Evolutionary conservation across 768 basidiomycete species (phyloP).

Genomic region (Glaciozyma antarctica): DNA sequence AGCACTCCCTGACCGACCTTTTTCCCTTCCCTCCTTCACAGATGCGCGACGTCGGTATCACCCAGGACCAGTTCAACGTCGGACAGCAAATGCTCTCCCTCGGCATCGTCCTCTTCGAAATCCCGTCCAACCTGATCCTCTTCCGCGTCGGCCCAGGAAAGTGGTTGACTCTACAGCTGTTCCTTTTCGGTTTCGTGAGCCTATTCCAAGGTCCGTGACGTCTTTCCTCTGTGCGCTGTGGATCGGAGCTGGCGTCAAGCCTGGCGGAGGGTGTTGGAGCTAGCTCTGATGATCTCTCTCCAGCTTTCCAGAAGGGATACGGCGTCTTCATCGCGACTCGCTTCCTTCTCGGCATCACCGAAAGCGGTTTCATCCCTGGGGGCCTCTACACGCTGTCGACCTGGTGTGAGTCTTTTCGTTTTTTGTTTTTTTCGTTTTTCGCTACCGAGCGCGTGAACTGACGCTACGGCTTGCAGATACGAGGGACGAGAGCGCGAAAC

Average conservation of each 20-base stretch:
- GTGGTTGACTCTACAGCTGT: slow-evolving; percentile 36
- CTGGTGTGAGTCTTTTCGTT: slow-evolving; percentile 35
- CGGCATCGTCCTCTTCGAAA: slow-evolving; percentile 37
- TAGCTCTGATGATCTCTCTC: slow-evolving; percentile 33
- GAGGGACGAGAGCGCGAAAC: slow-evolving; percentile 26
- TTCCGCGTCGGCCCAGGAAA: slow-evolving; percentile 29
- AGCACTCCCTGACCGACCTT: too few relatives aligned
- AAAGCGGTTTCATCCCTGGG: slow-evolving; percentile 33
- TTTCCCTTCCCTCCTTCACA: too few relatives aligned
- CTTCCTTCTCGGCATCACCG: slow-evolving; percentile 30
- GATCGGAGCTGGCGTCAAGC: too few relatives aligned
- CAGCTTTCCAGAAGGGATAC: slow-evolving; percentile 33
- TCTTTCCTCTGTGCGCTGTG: too few relatives aligned
- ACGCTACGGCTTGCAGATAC: slow-evolving; percentile 35
- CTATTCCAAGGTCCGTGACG: too few relatives aligned
- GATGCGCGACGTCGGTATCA: slow-evolving; percentile 30
- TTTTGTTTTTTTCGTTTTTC: background rate
- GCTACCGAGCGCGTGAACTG: slow-evolving; percentile 28
- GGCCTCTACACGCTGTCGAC: slow-evolving; percentile 32
- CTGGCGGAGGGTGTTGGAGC: too few relatives aligned
- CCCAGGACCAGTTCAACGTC: slow-evolving; percentile 33
- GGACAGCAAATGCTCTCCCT: slow-evolving; percentile 37
- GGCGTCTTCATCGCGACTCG: slow-evolving; percentile 34
- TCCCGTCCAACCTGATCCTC: slow-evolving; percentile 35
- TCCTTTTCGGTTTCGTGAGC: slow-evolving; percentile 36